Conservation (phyloP, 495 filamentous ascomycete species). For the Astrocystis sublimbata region DNA sequence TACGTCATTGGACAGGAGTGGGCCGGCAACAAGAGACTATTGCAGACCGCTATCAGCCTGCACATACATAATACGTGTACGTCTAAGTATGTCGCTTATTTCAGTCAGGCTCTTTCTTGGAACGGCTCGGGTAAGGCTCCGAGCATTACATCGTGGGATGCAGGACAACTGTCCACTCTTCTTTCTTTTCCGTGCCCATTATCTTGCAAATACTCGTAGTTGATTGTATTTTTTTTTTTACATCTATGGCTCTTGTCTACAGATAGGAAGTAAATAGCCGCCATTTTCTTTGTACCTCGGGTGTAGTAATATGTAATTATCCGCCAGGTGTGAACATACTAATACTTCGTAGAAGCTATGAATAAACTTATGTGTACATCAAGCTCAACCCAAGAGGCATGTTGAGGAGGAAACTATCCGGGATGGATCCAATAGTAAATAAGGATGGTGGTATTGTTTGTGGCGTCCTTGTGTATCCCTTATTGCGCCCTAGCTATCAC, state of each 20-base stretch:
- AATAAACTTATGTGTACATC: neutral
- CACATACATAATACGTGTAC: no score
- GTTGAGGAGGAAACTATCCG: neutral
- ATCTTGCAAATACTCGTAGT: neutral
- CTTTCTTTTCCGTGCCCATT: neutral
- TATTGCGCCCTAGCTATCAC: neutral
- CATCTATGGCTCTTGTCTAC: no score
- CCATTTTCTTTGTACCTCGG: no score
- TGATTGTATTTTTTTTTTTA: neutral
- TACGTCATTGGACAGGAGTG: constrained; percentile 7
- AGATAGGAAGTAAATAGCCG: no score
- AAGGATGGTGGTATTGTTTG: constrained; percentile 7
- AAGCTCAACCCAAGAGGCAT: neutral
- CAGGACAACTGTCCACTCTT: neutral
- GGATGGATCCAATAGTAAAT: neutral
- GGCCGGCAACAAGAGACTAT: neutral
- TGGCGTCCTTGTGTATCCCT: neutral
- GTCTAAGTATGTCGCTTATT: no score
- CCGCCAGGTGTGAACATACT: neutral
- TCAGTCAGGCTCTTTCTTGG: no score
- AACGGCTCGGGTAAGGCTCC: constrained; percentile 1
- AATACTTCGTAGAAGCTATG: constrained; percentile 6
- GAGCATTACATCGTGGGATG: neutral
- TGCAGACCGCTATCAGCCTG: constrained; percentile 11
- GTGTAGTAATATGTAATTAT: neutral